Base-by-base conservation (phyloP, 352 stramenopile genomes). In the Phytopythium helicoides region DNA sequence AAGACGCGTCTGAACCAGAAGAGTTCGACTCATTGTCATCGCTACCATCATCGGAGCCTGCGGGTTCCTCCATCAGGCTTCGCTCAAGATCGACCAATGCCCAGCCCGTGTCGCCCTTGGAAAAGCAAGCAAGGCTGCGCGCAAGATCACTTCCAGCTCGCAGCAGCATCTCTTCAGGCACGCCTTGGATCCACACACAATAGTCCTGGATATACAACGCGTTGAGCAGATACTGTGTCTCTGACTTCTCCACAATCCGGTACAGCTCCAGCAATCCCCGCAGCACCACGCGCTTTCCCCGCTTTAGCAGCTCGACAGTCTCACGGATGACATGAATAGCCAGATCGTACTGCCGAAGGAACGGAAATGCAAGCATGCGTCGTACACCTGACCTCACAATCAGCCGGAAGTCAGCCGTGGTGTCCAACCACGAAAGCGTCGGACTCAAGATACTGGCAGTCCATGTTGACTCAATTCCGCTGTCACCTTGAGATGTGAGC, bases 191-290 rank as follows among this genome's bases (percentile, higher is more conserved):
- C 86, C 84, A 95, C 23, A 93, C 75, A 35, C 85, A 94, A 53
- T 98, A 98, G 56, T 97, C 94, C 60, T 98, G 84, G 28, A 99
- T 76, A 56, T 94, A 98, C n/a, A 99, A 63, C 48, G 93, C 87
- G 60, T 98, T 98, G 31, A 98, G 85, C 15, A 98, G 64, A 71
- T 99, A 98, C 67, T 99, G 94, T 28, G 81, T 96, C 72, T 99
- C 95, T 0, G 90, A 98, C 65, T 94, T 95, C 54, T 98, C 90
- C 11, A 98, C 76, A 28, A 98, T 93, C 18, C 73, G 68, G 52
- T 96, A 81, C n/a, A 98, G 61, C 51, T 88, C 76, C 28, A 99
- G 61, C 23, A 99, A 64, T 39, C 79, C 89, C 44, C 89, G 85
- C 40, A 99, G 67, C 15, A 98, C 75, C 8, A 86, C 72, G 33